Evolutionary conservation across 495 filamentous ascomycete species (phyloP).

Genomic region (Hypoxylon lienhwacheense): DNA sequence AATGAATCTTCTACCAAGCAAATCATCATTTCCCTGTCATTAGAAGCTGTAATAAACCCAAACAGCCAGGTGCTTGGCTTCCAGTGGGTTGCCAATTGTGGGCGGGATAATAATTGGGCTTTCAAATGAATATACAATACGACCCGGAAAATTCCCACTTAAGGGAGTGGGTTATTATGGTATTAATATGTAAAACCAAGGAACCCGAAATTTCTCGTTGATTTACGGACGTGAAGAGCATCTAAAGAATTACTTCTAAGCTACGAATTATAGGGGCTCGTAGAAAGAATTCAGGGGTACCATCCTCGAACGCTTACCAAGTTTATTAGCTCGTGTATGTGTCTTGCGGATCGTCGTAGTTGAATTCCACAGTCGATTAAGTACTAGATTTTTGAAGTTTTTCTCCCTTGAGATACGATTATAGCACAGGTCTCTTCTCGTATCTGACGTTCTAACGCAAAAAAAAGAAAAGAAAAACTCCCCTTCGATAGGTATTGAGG

Average conservation of each 20-base stretch:
- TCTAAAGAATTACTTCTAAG: conserved; percentile 27
- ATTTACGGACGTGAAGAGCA: conserved; percentile 21
- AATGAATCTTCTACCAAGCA: conserved; percentile 26
- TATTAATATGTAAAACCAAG: too few relatives aligned
- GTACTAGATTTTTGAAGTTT: too few relatives aligned
- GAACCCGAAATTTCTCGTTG: conserved; percentile 2
- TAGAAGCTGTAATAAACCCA: conserved; percentile 9
- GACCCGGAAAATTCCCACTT: not conserved
- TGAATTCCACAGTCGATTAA: conserved; percentile 25
- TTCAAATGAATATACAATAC: not conserved
- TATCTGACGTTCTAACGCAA: too few relatives aligned
- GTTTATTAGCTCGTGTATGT: conserved; percentile 7
- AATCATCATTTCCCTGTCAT: conserved; percentile 33
- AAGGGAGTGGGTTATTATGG: too few relatives aligned
- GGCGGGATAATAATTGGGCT: conserved; percentile 5
- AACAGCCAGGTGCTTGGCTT: conserved; percentile 19
- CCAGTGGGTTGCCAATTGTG: conserved; percentile 20
- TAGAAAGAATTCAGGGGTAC: conserved; percentile 7
- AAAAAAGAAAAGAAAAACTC: not conserved
- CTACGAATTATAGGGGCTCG: conserved; percentile 8
- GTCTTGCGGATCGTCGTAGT: conserved; percentile 19
- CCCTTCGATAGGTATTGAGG: not conserved
- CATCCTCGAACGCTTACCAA: conserved; percentile 10
- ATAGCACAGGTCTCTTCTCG: too few relatives aligned
- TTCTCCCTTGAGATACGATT: too few relatives aligned